Conservation (phyloP, 75 land plant genomes). For the Azolla pinnata region DNA sequence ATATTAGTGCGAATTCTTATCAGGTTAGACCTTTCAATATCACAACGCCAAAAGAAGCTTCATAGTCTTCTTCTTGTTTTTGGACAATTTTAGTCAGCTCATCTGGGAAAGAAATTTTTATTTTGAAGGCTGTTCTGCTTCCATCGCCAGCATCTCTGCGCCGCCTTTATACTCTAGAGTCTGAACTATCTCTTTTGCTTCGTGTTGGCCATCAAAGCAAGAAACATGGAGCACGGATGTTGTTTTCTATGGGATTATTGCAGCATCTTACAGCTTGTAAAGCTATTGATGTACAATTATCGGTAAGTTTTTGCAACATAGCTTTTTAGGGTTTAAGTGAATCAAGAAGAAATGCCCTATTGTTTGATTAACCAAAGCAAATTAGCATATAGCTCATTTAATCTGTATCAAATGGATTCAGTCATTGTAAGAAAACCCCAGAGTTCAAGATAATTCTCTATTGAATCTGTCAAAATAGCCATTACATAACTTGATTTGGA, state of each 20-base stretch:
- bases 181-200: constrained; percentile 63
- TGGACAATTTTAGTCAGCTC: background rate
- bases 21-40: too few relatives aligned
- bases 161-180: constrained; percentile 60
- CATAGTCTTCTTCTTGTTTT: background rate
- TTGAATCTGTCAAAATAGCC: too few relatives aligned
- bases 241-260: constrained; percentile 81
- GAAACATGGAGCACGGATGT: constrained; percentile 69
- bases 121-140: constrained; percentile 44
- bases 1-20: constrained; percentile 53
- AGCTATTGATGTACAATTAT: constrained; percentile 43
- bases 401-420: too few relatives aligned
- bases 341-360: too few relatives aligned
- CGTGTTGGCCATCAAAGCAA: constrained; percentile 66
- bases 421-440: too few relatives aligned
- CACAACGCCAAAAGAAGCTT: background rate
- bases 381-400: too few relatives aligned
- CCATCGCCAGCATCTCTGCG: constrained; percentile 60
- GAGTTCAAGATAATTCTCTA: too few relatives aligned
- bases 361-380: too few relatives aligned
- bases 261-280: constrained; percentile 72
- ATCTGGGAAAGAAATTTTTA: background rate
- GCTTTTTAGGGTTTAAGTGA: too few relatives aligned
- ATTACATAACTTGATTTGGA: too few relatives aligned
- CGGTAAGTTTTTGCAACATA: constrained; percentile 27